Evolutionary conservation across 2,329 filamentous ascomycete species (phyloP).

Genomic region (Huntiella decipiens): DNA sequence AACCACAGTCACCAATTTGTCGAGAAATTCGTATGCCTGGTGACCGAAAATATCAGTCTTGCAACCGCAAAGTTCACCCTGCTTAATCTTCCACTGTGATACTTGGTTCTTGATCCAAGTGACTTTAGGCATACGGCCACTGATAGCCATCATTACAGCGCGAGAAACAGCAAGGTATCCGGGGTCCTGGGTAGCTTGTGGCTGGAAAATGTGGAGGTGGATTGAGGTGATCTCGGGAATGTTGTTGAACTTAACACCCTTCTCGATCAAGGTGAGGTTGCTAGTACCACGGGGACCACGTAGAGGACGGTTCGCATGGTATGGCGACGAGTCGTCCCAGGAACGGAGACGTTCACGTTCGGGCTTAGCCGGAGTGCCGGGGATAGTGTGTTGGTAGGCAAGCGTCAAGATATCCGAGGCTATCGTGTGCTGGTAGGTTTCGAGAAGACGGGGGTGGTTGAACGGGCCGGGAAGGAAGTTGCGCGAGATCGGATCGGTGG

Average conservation of each 20-base stretch:
- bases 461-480: slow-evolving; percentile 84
- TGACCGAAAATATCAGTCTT: slow-evolving; percentile 64
- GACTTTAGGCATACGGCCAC: slow-evolving; percentile 51
- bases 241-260: slow-evolving; percentile 61
- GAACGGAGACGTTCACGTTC: slow-evolving; percentile 49
- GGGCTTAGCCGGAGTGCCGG: slow-evolving; percentile 42
- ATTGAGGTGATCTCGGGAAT: slow-evolving; percentile 67
- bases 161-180: slow-evolving; percentile 65
- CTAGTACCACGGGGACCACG: slow-evolving; percentile 65
- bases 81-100: slow-evolving; percentile 52
- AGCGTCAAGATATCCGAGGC: slow-evolving; percentile 76
- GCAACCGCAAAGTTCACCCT: slow-evolving; percentile 52
- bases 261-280: slow-evolving; percentile 51
- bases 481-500: slow-evolving; percentile 72
- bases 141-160: slow-evolving; percentile 71
- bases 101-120: slow-evolving; percentile 55
- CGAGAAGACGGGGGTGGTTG: slow-evolving; percentile 65
- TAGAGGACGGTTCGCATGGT: slow-evolving; percentile 77
- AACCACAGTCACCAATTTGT: slow-evolving; percentile 77
- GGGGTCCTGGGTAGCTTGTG: slow-evolving; percentile 50
- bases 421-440: slow-evolving; percentile 77
- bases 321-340: slow-evolving; percentile 84
- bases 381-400: slow-evolving; percentile 69
- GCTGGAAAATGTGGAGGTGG: slow-evolving; percentile 59
- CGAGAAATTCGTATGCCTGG: slow-evolving; percentile 73